phyloP scores from a whole-genome alignment of 768 basidiomycete species.

The Sutorius australiensis region DNA sequence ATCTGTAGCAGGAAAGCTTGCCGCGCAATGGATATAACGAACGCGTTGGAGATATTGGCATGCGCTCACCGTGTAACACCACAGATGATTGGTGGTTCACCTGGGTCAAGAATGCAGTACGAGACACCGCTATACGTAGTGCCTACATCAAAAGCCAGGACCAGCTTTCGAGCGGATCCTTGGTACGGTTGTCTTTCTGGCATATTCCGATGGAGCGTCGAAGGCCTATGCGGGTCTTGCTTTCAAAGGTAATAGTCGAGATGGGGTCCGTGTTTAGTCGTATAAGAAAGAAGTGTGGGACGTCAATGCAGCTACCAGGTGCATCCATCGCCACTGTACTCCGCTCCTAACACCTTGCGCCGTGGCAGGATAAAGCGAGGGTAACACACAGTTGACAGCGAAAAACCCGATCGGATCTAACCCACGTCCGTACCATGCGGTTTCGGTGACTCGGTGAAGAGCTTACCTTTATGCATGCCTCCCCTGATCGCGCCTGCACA shows the following conservation, averaged over 20 bases:
- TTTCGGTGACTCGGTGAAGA: neutral
- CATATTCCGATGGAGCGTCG: slow-evolving; percentile 12
- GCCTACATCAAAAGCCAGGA: slow-evolving; percentile 51
- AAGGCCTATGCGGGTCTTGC: neutral
- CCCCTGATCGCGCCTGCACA: neutral
- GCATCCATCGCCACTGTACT: neutral
- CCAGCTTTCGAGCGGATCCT: slow-evolving; percentile 40
- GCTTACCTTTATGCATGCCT: neutral
- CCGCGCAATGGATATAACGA: slow-evolving; percentile 3
- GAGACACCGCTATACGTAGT: slow-evolving; percentile 50
- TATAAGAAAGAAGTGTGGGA: neutral
- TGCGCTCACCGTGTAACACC: slow-evolving; percentile 23
- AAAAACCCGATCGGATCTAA: slow-evolving; percentile 9
- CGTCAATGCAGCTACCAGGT: neutral
- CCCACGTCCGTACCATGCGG: slow-evolving; percentile 5
- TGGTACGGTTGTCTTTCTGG: slow-evolving; percentile 35
- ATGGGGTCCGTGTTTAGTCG: neutral
- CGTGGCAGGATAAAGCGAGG: slow-evolving; percentile 15
- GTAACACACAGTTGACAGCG: slow-evolving; percentile 1
- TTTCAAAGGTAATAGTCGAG: neutral
- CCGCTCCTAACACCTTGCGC: neutral
- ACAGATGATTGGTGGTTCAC: slow-evolving; percentile 22
- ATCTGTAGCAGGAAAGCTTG: slow-evolving; percentile 46
- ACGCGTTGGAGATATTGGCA: neutral
- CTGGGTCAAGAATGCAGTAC: slow-evolving; percentile 35